A percentile compares a stretch with the other conserved stretches of the same genome.
These are phyloP conservation scores for Gossypium bickii DNA, from an alignment of 345 rosid genomes.

Conservation along the genomic window DNA sequence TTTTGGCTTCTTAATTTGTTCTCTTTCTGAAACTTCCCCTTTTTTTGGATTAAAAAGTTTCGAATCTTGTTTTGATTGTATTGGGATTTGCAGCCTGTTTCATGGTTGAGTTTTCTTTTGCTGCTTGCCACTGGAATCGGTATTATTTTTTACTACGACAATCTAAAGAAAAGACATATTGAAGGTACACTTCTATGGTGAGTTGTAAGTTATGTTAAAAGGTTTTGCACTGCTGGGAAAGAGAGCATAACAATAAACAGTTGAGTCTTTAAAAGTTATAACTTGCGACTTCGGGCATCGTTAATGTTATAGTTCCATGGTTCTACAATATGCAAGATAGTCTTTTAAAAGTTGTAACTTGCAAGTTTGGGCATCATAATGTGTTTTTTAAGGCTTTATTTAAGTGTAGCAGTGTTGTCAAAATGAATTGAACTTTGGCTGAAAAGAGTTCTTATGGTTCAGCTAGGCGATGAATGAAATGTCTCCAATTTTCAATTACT, in stretches of 20 bases:
- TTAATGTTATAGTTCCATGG: not conserved
- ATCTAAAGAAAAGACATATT: conserved; percentile 76
- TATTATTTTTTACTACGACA: conserved; percentile 61
- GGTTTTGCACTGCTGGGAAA: not conserved
- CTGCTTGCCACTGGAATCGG: conserved; percentile 78
- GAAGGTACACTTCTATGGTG: conserved; percentile 97
- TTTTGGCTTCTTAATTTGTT: not conserved
- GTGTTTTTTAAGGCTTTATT: not conserved
- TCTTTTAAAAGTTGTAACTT: not conserved
- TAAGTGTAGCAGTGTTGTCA: not conserved
- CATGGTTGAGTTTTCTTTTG: conserved; percentile 87
- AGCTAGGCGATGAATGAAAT: not conserved
- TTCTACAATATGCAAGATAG: not conserved
- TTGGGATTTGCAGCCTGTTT: conserved; percentile 60
- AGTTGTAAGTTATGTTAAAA: conserved; percentile 32
- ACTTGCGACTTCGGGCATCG: not conserved
- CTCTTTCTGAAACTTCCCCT: not conserved
- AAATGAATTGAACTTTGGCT: not conserved
- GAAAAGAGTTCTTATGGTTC: not conserved
- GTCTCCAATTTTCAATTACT: not conserved
- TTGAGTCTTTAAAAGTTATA: not conserved
- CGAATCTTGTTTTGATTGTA: not conserved
- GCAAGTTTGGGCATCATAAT: not conserved
- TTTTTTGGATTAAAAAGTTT: not conserved
- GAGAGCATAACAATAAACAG: not conserved